These are phyloP conservation scores for Colletotrichum coccodes DNA, from an alignment of 2,329 filamentous ascomycete genomes.

Conservation along the genomic window DNA sequence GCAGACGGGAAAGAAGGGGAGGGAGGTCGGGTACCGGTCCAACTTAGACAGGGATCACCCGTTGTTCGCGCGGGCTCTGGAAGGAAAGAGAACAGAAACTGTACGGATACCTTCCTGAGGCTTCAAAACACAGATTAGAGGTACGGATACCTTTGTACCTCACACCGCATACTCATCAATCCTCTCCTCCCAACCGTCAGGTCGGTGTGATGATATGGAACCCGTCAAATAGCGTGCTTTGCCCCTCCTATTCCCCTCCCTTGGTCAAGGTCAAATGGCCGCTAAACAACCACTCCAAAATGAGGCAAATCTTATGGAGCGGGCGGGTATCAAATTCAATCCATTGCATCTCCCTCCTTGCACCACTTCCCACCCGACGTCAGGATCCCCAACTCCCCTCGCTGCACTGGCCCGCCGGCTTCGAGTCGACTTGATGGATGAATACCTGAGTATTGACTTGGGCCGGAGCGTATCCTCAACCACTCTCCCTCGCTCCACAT, in stretches of 20 bases:
- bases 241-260: conserved; percentile 10
- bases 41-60: conserved; percentile 18
- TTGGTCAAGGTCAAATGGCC: conserved; percentile 11
- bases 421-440: no score
- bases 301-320: conserved; percentile 29
- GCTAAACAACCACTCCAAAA: conserved; percentile 26
- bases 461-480: no score
- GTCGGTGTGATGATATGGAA: conserved; percentile 31
- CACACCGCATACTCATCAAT: conserved; percentile 9
- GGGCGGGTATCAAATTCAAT: conserved; percentile 21
- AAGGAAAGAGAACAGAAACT: background rate
- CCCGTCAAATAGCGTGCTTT: conserved; percentile 28
- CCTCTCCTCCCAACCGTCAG: background rate
- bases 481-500: no score
- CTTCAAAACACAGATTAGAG: background rate
- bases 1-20: background rate
- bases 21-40: conserved; percentile 12
- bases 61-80: conserved; percentile 18
- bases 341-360: background rate
- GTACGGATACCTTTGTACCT: background rate
- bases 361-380: background rate
- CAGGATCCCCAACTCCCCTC: background rate
- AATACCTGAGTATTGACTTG: no score
- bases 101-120: background rate
- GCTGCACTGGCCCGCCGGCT: background rate